Percentiles rank a stretch among this genome's conserved stretches.
Evolutionary conservation across 441 rosid species (phyloP).

Genomic region (Adansonia gregorii): DNA sequence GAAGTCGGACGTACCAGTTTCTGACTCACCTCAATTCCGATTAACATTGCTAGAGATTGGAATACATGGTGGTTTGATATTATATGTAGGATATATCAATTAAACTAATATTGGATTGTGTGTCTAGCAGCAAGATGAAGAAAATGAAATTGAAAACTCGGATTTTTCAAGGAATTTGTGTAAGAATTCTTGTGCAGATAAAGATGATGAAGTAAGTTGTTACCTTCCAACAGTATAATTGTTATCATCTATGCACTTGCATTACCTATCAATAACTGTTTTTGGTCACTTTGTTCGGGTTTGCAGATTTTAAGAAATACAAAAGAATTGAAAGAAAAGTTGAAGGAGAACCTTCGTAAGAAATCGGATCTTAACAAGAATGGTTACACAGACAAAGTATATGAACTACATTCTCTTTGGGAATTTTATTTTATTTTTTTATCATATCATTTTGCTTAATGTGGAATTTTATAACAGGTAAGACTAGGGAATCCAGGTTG

Average conservation of each 20-base stretch:
- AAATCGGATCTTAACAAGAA: conserved; percentile 24
- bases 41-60: not conserved
- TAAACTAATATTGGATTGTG: not conserved
- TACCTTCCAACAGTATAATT: not conserved
- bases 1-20: too few species aligned
- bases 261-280: not conserved
- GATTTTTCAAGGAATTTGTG: not conserved
- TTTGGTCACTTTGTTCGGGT: not conserved
- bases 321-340: conserved; percentile 27
- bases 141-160: not conserved
- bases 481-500: conserved; percentile 30
- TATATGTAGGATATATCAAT: not conserved
- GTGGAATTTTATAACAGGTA: conserved; percentile 21
- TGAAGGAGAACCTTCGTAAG: conserved; percentile 18
- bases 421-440: not conserved
- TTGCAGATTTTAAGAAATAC: conserved; percentile 24
- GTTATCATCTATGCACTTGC: not conserved
- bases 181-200: not conserved
- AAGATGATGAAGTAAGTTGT: not conserved
- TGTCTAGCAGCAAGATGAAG: not conserved
- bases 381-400: conserved; percentile 21
- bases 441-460: not conserved
- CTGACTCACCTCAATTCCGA: too few species aligned
- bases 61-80: not conserved
- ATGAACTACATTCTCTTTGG: not conserved